These are phyloP conservation scores for Silene conica DNA, from an alignment of 148 eudicot genomes.

Conservation along the genomic window DNA sequence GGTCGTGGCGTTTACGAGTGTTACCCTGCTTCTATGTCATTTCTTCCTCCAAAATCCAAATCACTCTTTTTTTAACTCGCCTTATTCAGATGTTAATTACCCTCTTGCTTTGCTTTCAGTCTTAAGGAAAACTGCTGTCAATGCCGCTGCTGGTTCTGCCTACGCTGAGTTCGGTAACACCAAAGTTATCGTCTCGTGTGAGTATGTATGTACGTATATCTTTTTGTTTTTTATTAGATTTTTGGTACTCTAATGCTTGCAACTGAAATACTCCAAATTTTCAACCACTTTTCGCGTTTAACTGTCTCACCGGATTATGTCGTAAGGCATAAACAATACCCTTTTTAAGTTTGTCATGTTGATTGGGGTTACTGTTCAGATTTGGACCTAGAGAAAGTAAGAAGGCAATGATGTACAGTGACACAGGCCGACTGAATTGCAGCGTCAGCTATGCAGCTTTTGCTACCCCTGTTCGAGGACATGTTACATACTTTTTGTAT, in stretches of 20 bases:
- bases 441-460: slow-evolving; percentile 84
- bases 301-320: too few relatives aligned
- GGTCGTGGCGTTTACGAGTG: slow-evolving; percentile 81
- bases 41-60: too few relatives aligned
- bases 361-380: slow-evolving; percentile 31
- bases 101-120: slow-evolving; percentile 39
- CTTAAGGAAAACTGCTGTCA: slow-evolving; percentile 79
- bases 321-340: neutral
- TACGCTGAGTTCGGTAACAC: slow-evolving; percentile 94
- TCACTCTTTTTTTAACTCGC: too few relatives aligned
- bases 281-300: neutral
- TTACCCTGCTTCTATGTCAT: slow-evolving; percentile 73
- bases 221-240: too few relatives aligned
- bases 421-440: slow-evolving; percentile 78
- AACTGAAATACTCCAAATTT: neutral
- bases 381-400: slow-evolving; percentile 99
- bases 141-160: slow-evolving; percentile 93
- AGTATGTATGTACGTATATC: too few relatives aligned
- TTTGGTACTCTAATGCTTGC: neutral
- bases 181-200: slow-evolving; percentile 96
- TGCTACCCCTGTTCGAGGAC: slow-evolving; percentile 72
- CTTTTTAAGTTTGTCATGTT: neutral
- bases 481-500: slow-evolving; percentile 34
- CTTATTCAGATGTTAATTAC: too few relatives aligned
- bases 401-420: slow-evolving; percentile 95